Percentiles rank a stretch among this genome's conserved stretches.
These are phyloP conservation scores for Pezicula carpinea DNA, from an alignment of 2,329 filamentous ascomycete genomes.

Conservation along the genomic window DNA sequence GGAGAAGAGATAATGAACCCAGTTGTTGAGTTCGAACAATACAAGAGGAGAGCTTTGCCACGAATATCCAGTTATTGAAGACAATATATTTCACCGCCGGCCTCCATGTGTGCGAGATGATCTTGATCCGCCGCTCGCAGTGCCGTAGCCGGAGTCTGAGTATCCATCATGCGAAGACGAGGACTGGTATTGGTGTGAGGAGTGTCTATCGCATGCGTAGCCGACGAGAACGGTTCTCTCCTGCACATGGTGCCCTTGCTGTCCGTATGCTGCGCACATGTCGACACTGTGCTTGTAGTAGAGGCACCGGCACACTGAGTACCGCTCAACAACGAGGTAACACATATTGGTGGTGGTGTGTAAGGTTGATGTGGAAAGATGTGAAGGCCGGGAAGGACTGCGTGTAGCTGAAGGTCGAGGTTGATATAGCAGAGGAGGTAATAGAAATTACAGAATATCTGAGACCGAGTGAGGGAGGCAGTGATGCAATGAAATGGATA, in stretches of 20 bases:
- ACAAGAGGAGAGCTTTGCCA: constrained; percentile 27
- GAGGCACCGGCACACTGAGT: constrained; percentile 64
- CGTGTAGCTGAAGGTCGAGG: constrained; percentile 1
- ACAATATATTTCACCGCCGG: constrained; percentile 30
- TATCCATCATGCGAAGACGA: constrained; percentile 20
- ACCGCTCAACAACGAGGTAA: constrained; percentile 65
- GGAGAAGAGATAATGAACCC: constrained; percentile 28
- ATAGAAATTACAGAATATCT: constrained; percentile 10
- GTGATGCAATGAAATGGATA: constrained; percentile 26
- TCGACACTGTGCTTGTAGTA: constrained; percentile 67
- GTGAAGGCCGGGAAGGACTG: neutral
- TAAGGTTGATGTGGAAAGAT: constrained; percentile 5
- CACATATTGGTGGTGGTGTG: constrained; percentile 48
- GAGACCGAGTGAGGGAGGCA: constrained; percentile 11
- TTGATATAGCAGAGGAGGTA: constrained; percentile 5
- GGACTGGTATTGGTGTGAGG: constrained; percentile 13
- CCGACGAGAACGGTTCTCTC: constrained; percentile 68
- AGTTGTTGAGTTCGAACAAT: constrained; percentile 26
- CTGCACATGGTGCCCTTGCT: constrained; percentile 56
- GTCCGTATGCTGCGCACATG: constrained; percentile 58
- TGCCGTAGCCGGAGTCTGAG: constrained; percentile 29
- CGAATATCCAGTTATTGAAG: constrained; percentile 29
- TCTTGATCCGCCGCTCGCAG: constrained; percentile 25
- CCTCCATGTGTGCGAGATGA: constrained; percentile 20
- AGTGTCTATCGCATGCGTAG: constrained; percentile 56